Percentiles rank a stretch among this genome's conserved stretches.
These are phyloP conservation scores for Diaporthe batatas DNA, from an alignment of 2,329 filamentous ascomycete genomes.

Conservation along the genomic window DNA sequence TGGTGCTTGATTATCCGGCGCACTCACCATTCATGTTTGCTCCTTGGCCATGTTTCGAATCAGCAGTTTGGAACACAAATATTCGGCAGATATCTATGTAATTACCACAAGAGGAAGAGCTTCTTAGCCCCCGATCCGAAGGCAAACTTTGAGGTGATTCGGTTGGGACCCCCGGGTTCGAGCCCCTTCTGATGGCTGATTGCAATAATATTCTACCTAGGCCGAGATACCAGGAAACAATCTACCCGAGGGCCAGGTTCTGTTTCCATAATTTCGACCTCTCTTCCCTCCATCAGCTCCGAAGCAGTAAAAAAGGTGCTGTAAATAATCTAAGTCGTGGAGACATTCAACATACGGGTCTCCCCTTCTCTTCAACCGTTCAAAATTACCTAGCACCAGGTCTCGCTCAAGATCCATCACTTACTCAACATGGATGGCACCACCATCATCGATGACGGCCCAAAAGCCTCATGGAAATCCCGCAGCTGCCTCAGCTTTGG, in stretches of 20 bases:
- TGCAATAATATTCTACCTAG: background rate
- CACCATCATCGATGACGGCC: background rate
- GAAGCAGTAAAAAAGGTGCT: accelerated
- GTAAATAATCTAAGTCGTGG: background rate
- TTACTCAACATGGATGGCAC: conserved; percentile 8
- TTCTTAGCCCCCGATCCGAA: background rate
- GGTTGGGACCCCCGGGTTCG: background rate
- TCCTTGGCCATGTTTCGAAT: background rate
- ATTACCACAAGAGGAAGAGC: background rate
- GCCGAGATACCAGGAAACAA: background rate
- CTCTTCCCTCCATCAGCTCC: background rate
- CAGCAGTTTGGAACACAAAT: background rate
- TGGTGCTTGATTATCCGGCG: background rate
- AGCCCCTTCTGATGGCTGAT: background rate
- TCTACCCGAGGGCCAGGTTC: background rate
- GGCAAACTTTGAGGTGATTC: background rate
- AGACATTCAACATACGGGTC: background rate
- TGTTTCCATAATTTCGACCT: background rate
- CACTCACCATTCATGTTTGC: background rate
- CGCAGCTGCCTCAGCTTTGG: conserved; percentile 32
- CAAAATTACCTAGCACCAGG: no score
- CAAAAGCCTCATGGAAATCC: conserved; percentile 26
- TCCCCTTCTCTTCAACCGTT: no score
- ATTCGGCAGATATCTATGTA: background rate
- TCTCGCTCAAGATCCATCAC: background rate